Percentiles rank a stretch among this genome's conserved stretches.
Conservation (phyloP, 177 flowering plant genomes). For the Vitis hybrid region DNA sequence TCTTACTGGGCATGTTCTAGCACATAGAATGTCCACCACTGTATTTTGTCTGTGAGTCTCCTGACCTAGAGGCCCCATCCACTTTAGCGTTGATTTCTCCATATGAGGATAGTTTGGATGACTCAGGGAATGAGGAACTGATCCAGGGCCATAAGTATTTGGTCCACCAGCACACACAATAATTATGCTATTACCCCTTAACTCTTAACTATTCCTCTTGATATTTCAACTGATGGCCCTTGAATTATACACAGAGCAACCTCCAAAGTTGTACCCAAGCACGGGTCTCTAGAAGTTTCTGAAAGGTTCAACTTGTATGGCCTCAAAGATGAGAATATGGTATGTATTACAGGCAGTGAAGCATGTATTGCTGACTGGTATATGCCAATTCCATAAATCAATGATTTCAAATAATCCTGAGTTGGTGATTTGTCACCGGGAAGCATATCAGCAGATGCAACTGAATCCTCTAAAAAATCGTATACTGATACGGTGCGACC, state of each 20-base stretch:
- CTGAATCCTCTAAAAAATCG: conserved; percentile 83
- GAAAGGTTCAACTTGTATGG: conserved; percentile 65
- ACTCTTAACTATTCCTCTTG: conserved; percentile 71
- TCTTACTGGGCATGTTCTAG: conserved; percentile 88
- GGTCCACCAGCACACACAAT: conserved; percentile 97
- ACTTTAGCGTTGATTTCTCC: conserved; percentile 86
- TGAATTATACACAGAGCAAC: conserved; percentile 87
- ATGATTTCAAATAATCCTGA: conserved; percentile 70
- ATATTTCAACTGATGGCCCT: conserved; percentile 87
- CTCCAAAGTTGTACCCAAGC: conserved; percentile 89
- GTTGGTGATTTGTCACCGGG: conserved; percentile 77
- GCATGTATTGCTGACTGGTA: conserved; percentile 89
- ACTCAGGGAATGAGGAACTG: conserved; percentile 79
- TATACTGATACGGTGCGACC: conserved; percentile 86
- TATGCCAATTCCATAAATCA: conserved; percentile 88
- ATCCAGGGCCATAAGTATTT: conserved; percentile 91
- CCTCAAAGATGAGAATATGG: conserved; percentile 80
- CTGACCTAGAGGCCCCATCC: conserved; percentile 87
- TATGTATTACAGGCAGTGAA: conserved; percentile 69
- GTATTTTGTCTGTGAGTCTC: conserved; percentile 69
- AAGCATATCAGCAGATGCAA: conserved; percentile 95
- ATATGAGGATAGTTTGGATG: conserved; percentile 91
- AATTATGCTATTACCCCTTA: conserved; percentile 81
- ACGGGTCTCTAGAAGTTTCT: conserved; percentile 88
- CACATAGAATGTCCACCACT: conserved; percentile 87